Base-by-base conservation (phyloP, 495 filamentous ascomycete genomes). In the Aspergillus olivimuriae region DNA sequence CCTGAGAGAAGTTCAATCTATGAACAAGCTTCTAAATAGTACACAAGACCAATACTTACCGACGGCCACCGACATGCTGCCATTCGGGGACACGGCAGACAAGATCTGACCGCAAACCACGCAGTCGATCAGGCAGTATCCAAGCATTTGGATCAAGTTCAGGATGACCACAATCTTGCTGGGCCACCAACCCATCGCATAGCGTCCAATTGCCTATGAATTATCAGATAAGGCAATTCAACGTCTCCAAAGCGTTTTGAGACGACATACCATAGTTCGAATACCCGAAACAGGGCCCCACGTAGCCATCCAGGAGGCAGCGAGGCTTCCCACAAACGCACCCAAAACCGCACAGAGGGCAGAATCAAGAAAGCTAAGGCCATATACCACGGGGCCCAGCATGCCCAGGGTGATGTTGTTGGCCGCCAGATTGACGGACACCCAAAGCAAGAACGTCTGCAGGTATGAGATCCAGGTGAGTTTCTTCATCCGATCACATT, bases 111-210 rank as follows among this genome's bases (percentile, higher is more conserved):
- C 86, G 2, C 81, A 77, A 16, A 89, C 74, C 16, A 89, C 80
- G 38, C 74, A 79, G 52, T 83, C 78, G 44, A 89, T 78, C 62
- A 87, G 60, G 36, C 74, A 69, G 47, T 88, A 90, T 9, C 85
- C 85, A 18, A 87, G 64, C 60, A 87, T 74, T 41, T 86, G 72
- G 31, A 88, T 75, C 12, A 89, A 62, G 48, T 88, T 86, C 41
- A 90, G 64, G 14, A 87, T 43, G 11, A 85, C 82, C 26, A 86
- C 73, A 6, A 89, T 60, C 61, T 87, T 88, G 51, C 76, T 78
- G 1, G 86, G 85, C 80, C 82, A 89, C 78, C 83, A 89, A 22
- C 85, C 86, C 76, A 88, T 87, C 18, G 78, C 75, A 62, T 82
- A 89, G 11, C 84, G 73, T 14, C 80, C 72, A 46, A 87, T 78